A percentile compares a stretch with the other conserved stretches of the same genome.
These are phyloP conservation scores for Cryptococcus hybrid DNA, from an alignment of 1,284 basidiomycete species.

Conservation along the genomic window DNA sequence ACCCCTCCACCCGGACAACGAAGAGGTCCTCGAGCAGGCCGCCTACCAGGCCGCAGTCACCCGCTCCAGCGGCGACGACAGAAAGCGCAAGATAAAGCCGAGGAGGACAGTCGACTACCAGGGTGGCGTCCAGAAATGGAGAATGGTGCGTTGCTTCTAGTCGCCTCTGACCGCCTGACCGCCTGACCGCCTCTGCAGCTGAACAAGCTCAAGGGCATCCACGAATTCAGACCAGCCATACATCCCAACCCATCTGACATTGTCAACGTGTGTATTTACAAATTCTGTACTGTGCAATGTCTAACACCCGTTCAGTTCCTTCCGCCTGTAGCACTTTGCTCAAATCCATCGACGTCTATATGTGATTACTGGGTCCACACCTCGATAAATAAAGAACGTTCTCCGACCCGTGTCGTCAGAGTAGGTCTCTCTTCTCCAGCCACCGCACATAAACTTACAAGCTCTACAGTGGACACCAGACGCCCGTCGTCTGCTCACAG, in stretches of 20 bases:
- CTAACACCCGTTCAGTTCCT: conserved; percentile 62
- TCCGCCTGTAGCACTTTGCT: conserved; percentile 86
- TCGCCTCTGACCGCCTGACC: too few species aligned
- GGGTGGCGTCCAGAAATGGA: conserved; percentile 79
- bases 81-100: conserved; percentile 84
- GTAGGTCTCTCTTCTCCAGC: conserved; percentile 53
- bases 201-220: conserved; percentile 69
- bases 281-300: neutral
- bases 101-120: conserved; percentile 93
- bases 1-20: conserved; percentile 65
- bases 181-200: conserved; percentile 52
- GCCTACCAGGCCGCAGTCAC: conserved; percentile 68
- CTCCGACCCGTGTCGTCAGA: conserved; percentile 91
- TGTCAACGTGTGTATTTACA: conserved; percentile 55
- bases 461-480: conserved; percentile 86
- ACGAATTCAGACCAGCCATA: conserved; percentile 69
- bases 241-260: conserved; percentile 78
- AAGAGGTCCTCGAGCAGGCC: conserved; percentile 69
- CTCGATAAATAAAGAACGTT: conserved; percentile 96
- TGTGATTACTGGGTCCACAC: conserved; percentile 97
- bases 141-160: conserved; percentile 59
- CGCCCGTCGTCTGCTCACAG: conserved; percentile 85
- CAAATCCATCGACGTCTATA: conserved; percentile 84
- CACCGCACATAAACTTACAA: too few species aligned
- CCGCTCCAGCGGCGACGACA: conserved; percentile 46